Evolutionary conservation across 2,329 filamentous ascomycete species (phyloP).

Genomic region (Colletotrichum noveboracense): DNA sequence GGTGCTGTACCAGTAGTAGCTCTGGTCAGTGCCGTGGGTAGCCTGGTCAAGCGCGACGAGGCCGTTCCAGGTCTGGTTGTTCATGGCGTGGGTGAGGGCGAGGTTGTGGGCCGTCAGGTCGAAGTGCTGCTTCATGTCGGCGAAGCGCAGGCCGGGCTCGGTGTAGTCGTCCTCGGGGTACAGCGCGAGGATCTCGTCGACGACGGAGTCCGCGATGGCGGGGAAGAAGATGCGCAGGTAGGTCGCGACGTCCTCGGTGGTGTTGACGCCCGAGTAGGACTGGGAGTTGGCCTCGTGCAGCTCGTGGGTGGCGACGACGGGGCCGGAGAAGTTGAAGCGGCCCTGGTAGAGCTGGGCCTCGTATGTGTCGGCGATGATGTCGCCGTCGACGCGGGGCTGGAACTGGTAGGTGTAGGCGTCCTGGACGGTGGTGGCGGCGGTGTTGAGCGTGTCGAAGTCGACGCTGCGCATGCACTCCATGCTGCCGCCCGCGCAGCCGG

Average conservation of each 20-base stretch:
- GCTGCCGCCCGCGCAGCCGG: neutral
- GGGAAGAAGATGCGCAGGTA: constrained; percentile 38
- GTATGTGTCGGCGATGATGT: constrained; percentile 34
- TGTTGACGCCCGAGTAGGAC: constrained; percentile 43
- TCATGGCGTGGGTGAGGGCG: neutral
- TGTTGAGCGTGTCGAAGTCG: constrained; percentile 1
- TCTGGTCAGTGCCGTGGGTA: constrained; percentile 2
- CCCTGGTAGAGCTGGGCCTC: constrained; percentile 31
- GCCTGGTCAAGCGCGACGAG: neutral
- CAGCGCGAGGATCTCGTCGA: constrained; percentile 44
- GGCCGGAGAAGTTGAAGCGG: constrained; percentile 29
- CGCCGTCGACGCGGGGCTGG: constrained; percentile 39
- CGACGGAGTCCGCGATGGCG: constrained; percentile 12
- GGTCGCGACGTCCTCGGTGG: constrained; percentile 40
- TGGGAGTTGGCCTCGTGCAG: constrained; percentile 56
- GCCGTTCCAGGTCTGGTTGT: neutral
- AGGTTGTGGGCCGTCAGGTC: neutral
- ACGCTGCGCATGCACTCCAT: constrained; percentile 8
- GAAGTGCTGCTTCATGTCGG: constrained; percentile 2
- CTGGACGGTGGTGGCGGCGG: neutral
- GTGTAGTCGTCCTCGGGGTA: neutral
- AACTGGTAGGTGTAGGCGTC: constrained; percentile 24
- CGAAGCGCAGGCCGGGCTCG: neutral
- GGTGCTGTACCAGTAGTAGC: constrained; percentile 8
- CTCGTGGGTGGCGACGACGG: constrained; percentile 21